A percentile compares a stretch with the other conserved stretches of the same genome.
These are phyloP conservation scores for Pelargonium australe DNA, from an alignment of 441 rosid species.

Conservation along the genomic window DNA sequence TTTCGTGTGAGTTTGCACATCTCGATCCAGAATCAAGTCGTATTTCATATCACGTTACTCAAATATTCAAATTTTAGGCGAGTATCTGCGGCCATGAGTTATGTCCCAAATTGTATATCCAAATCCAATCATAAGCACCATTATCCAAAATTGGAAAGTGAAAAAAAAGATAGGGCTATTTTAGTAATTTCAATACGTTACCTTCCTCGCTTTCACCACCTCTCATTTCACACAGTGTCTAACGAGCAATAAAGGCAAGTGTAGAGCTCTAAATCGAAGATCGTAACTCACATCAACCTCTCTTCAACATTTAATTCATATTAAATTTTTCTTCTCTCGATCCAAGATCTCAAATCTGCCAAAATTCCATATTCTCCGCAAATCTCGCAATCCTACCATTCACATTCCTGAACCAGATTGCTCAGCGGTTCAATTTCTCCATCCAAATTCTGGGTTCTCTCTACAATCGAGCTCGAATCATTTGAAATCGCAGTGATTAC, in stretches of 20 bases:
- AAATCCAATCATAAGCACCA: too few species aligned
- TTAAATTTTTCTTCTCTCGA: neutral
- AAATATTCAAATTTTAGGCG: too few species aligned
- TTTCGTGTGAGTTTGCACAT: too few species aligned
- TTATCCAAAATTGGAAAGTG: too few species aligned
- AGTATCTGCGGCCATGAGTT: too few species aligned
- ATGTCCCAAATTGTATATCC: too few species aligned
- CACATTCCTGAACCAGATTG: neutral
- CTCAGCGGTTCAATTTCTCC: neutral
- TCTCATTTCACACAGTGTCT: too few species aligned
- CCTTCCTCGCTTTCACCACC: too few species aligned
- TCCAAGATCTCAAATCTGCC: neutral
- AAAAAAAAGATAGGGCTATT: too few species aligned
- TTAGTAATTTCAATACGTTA: too few species aligned
- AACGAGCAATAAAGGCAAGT: neutral
- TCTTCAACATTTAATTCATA: neutral
- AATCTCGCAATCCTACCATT: neutral
- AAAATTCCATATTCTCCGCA: neutral
- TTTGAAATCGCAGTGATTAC: neutral
- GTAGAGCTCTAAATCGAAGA: neutral
- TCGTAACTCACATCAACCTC: neutral
- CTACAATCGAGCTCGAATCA: neutral
- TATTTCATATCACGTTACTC: too few species aligned
- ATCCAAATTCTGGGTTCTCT: neutral
- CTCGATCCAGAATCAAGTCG: too few species aligned